Percentiles rank a stretch among this genome's conserved stretches.
Evolutionary conservation across 345 rosid species (phyloP).

Genomic region (Bretschneidera sinensis): DNA sequence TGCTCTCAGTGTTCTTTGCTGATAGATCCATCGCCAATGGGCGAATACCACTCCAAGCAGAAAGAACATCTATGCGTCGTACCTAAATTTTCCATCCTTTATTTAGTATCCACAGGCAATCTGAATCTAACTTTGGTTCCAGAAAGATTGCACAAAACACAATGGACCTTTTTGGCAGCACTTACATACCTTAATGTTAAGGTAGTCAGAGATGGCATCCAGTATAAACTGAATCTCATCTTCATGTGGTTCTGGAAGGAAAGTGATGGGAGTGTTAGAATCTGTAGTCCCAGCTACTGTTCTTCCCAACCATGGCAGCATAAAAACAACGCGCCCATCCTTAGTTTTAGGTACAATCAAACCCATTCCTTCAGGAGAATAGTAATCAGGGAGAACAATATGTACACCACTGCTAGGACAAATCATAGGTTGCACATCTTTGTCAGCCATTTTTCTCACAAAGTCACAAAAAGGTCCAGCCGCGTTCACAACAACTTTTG

Average conservation of each 20-base stretch:
- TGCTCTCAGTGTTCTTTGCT: slow-evolving; percentile 89
- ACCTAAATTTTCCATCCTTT: slow-evolving; percentile 40
- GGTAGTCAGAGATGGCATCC: slow-evolving; percentile 91
- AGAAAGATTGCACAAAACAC: no score
- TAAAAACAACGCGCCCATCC: slow-evolving; percentile 97
- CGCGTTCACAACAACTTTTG: slow-evolving; percentile 88
- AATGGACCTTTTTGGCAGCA: background rate
- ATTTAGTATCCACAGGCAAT: background rate
- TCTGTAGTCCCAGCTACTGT: slow-evolving; percentile 98
- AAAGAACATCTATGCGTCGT: slow-evolving; percentile 87
- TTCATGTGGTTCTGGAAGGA: slow-evolving; percentile 94
- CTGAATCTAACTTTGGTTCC: no score
- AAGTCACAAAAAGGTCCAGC: slow-evolving; percentile 97
- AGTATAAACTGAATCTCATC: slow-evolving; percentile 97
- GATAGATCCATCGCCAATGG: slow-evolving; percentile 87
- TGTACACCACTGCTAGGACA: slow-evolving; percentile 98
- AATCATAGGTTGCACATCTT: slow-evolving; percentile 66
- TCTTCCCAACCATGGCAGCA: slow-evolving; percentile 99
- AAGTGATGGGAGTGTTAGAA: slow-evolving; percentile 71
- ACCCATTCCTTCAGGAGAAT: slow-evolving; percentile 99
- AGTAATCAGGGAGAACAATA: slow-evolving; percentile 90
- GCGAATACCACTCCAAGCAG: slow-evolving; percentile 99
- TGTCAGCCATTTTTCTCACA: slow-evolving; percentile 74
- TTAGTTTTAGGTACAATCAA: slow-evolving; percentile 98
- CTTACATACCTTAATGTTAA: slow-evolving; percentile 61